These are phyloP conservation scores for Penicillium odoratum DNA, from an alignment of 495 filamentous ascomycete genomes.

Conservation along the genomic window DNA sequence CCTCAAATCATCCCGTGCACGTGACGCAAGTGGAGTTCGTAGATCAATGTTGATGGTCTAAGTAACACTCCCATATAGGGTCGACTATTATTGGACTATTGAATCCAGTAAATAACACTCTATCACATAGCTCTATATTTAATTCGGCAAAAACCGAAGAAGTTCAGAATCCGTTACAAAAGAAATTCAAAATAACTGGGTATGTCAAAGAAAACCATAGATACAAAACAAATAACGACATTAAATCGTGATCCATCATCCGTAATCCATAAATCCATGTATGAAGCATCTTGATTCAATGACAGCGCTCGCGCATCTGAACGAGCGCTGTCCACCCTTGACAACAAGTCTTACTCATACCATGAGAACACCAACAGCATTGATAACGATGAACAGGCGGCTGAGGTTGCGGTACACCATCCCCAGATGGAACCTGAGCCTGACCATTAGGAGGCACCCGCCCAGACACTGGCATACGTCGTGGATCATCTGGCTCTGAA, in stretches of 20 bases:
- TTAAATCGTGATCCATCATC: background rate
- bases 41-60: background rate
- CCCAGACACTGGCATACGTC: constrained; percentile 7
- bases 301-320: constrained; percentile 64
- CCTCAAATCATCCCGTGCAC: constrained; percentile 13
- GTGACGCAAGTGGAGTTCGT: constrained; percentile 13
- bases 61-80: no score
- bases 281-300: constrained; percentile 30
- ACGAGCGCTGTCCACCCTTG: constrained; percentile 71
- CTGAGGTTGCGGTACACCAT: background rate
- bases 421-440: background rate
- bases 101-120: no score
- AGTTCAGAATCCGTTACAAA: background rate
- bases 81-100: no score
- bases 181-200: background rate
- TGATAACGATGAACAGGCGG: constrained; percentile 37
- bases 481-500: constrained; percentile 28
- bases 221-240: background rate
- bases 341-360: constrained; percentile 71
- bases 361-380: constrained; percentile 78
- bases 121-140: no score
- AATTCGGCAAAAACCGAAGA: background rate
- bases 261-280: background rate
- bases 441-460: background rate
- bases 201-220: background rate